Percentiles rank a stretch among this genome's conserved stretches.
phyloP scores from a whole-genome alignment of 371 early-diverging fungal genomes.

The Apophysomyces elegans region DNA sequence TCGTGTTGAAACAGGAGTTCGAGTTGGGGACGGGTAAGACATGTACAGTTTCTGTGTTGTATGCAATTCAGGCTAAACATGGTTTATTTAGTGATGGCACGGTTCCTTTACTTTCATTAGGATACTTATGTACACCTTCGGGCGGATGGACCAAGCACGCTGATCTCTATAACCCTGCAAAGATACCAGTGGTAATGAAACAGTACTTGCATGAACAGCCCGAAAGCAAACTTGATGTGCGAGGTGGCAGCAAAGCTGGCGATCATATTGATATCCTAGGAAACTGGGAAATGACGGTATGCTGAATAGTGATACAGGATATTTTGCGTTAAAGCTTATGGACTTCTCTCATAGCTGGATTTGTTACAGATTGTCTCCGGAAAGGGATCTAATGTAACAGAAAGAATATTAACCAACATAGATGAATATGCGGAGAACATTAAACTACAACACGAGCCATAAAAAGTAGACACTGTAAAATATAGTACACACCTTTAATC shows the following conservation, averaged over 20 bases:
- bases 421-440: constrained; percentile 36
- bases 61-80: neutral
- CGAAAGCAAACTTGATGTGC: constrained; percentile 61
- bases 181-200: constrained; percentile 72
- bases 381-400: constrained; percentile 29
- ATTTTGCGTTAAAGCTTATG: neutral
- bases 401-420: constrained; percentile 30
- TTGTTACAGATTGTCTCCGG: constrained; percentile 33
- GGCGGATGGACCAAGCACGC: constrained; percentile 80
- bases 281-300: constrained; percentile 47
- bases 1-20: constrained; percentile 52
- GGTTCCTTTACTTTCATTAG: constrained; percentile 86
- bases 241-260: constrained; percentile 81
- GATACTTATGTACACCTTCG: constrained; percentile 82
- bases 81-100: constrained; percentile 80
- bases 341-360: constrained; percentile 25
- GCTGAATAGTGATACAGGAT: neutral
- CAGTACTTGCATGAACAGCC: constrained; percentile 72
- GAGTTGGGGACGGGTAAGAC: constrained; percentile 46
- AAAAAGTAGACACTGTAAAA: neutral
- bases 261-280: constrained; percentile 88
- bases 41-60: neutral
- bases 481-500: neutral
- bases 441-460: neutral
- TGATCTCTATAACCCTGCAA: constrained; percentile 77